Base-by-base conservation (phyloP, 2,329 filamentous ascomycete species). In the Teratosphaeria pseudoeucalypti region DNA sequence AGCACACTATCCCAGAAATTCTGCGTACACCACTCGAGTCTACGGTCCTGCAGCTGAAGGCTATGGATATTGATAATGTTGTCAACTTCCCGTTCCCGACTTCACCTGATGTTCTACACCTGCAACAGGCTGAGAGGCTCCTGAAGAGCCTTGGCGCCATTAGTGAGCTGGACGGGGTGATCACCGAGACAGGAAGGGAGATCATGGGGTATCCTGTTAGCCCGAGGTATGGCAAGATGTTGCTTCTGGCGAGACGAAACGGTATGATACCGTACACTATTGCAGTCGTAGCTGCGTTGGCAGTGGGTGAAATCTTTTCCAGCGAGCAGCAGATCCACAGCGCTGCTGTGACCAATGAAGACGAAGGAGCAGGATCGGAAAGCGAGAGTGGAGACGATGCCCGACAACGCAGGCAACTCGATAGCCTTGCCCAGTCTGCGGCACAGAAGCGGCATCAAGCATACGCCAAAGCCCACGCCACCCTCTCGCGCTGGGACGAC, bases 1-100 rank as follows among this genome's bases (percentile, higher is more conserved):
- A 92, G 64, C 95, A 95, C 68, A 85, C 89, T 0, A 86, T 92
- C 27, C 92, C 94, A 0, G 94, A 99, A 73, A 86, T 99, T 47
- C 76, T 95, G 55, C 84, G 92, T 27, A 95, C 94, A 75, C 92
- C 94, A 0, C 90, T 97, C 32, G 94, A 99, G 73, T 90, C 75
- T 34, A 75, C 97, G 2, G 92, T 97, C 1, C 78, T 99, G 43
- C 92, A 96, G 72, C 84, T 99, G 67, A 99, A 97, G 78, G 85
- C 88, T 56, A 96, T 99, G 89, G 89, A 91, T 58, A 83, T 96
- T 34, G 88, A 92, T 61, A 86, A 92, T 60, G 88, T 99, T 7
- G 82, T 90, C 71, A 95, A 94, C 73, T 99, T 99, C 72, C 94
- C 95, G 0, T 99, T 97, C 72, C 94, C 94, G 3, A 97, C 92